Conservation (phyloP, 2,329 filamentous ascomycete species). For the Lachnellula arida region DNA sequence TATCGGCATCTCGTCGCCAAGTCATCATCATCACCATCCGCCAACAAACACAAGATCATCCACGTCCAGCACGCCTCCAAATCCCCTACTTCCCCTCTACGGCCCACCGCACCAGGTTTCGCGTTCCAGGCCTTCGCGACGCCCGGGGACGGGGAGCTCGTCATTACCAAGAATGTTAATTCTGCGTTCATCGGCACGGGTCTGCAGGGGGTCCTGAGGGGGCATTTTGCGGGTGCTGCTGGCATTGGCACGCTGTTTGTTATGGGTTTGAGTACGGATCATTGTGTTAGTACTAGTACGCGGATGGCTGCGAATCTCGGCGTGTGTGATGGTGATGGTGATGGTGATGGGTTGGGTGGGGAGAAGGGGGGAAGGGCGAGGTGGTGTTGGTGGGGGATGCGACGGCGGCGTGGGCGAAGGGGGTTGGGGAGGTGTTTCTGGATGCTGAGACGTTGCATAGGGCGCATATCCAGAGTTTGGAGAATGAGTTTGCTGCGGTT, state of each 20-base stretch:
- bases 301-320: slow-evolving; percentile 44
- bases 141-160: slow-evolving; percentile 33
- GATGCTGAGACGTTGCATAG: slow-evolving; percentile 43
- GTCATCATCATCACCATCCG: background rate
- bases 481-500: slow-evolving; percentile 44
- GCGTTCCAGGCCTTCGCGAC: slow-evolving; percentile 19
- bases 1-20: slow-evolving; percentile 35
- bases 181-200: slow-evolving; percentile 43
- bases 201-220: slow-evolving; percentile 36
- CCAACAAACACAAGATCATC: slow-evolving; percentile 32
- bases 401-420: slow-evolving; percentile 41
- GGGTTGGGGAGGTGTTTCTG: slow-evolving; percentile 27
- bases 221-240: slow-evolving; percentile 10
- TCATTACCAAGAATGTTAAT: slow-evolving; percentile 42
- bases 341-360: slow-evolving; percentile 31
- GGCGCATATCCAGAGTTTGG: slow-evolving; percentile 41
- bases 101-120: slow-evolving; percentile 29
- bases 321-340: slow-evolving; percentile 30
- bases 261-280: slow-evolving; percentile 43
- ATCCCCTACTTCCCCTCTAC: slow-evolving; percentile 33
- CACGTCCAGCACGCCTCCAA: slow-evolving; percentile 43
- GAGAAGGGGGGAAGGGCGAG: slow-evolving; percentile 26
- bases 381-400: slow-evolving; percentile 43
- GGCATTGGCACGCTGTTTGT: slow-evolving; percentile 24
- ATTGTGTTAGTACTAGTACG: slow-evolving; percentile 45